phyloP scores from a whole-genome alignment of 2,329 filamentous ascomycete genomes.

The Beauveria bassiana region DNA sequence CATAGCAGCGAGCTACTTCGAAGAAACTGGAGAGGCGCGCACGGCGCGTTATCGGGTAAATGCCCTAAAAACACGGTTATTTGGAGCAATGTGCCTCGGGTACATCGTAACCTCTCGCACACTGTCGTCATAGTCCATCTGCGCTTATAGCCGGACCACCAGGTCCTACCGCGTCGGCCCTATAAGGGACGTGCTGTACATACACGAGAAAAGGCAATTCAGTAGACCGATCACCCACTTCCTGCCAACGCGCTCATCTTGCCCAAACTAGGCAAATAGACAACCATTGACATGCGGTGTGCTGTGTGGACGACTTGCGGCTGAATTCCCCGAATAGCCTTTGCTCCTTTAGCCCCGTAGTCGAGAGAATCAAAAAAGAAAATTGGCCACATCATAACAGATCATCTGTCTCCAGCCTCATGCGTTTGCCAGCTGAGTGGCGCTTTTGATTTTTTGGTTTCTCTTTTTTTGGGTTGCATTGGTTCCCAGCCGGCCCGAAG shows the following conservation, averaged over 20 bases:
- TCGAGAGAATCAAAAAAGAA: background rate
- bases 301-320: background rate
- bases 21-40: too few species aligned
- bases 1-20: too few species aligned
- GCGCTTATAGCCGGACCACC: background rate
- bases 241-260: background rate
- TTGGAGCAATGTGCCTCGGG: too few species aligned
- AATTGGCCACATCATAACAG: background rate
- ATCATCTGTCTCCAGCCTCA: background rate
- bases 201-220: constrained; percentile 2
- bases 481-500: background rate
- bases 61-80: too few species aligned
- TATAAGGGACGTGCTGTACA: background rate
- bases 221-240: background rate
- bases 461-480: background rate
- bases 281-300: background rate
- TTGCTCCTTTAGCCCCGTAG: background rate
- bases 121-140: background rate
- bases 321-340: background rate
- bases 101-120: too few species aligned
- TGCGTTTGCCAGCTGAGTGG: constrained; percentile 2
- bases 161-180: background rate
- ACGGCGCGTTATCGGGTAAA: too few species aligned
- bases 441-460: background rate
- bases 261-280: background rate